A percentile compares a stretch with the other conserved stretches of the same genome.
Evolutionary conservation across 2,329 filamentous ascomycete genomes (phyloP).

Genomic region (Beauveria bassiana): DNA sequence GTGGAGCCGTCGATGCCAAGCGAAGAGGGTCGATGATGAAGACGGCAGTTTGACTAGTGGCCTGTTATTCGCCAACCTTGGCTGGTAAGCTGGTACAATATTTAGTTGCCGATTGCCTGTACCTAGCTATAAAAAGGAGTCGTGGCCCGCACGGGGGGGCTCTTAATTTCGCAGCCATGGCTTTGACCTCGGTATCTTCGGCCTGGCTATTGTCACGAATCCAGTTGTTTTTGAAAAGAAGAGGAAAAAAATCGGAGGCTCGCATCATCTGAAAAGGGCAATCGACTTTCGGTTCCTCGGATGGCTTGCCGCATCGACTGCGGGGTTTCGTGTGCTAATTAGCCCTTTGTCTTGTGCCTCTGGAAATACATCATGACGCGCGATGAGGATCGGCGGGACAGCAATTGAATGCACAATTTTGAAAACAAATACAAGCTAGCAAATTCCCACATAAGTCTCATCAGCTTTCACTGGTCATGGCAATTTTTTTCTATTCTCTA

Average conservation of each 20-base stretch:
- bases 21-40: background rate
- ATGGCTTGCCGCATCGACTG: conserved; percentile 4
- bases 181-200: background rate
- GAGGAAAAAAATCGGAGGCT: background rate
- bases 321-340: conserved; percentile 11
- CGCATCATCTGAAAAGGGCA: conserved; percentile 1
- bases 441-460: too few relatives aligned
- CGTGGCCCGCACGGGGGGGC: background rate
- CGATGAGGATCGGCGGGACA: background rate
- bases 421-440: too few relatives aligned
- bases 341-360: background rate
- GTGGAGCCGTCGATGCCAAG: background rate
- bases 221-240: background rate
- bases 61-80: background rate
- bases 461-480: too few relatives aligned
- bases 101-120: too few relatives aligned
- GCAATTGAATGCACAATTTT: background rate
- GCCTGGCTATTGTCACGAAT: too few relatives aligned
- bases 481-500: background rate
- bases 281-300: background rate
- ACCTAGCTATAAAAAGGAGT: background rate
- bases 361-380: background rate
- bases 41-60: background rate
- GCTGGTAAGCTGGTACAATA: background rate
- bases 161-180: background rate